phyloP scores from a whole-genome alignment of 2,329 filamentous ascomycete genomes.

The Epichloe elymi region DNA sequence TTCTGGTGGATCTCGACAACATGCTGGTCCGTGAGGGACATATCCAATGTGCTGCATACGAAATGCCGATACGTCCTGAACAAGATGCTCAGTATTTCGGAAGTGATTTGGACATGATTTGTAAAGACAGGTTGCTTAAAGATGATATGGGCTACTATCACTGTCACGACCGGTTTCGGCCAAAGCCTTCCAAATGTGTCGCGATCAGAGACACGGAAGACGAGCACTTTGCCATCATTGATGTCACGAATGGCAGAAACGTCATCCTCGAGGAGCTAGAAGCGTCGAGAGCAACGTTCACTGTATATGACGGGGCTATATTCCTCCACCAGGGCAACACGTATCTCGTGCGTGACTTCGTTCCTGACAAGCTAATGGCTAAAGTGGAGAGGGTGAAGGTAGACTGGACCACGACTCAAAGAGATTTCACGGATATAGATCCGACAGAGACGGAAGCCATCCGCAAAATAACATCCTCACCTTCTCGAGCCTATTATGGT shows the following conservation, averaged over 20 bases:
- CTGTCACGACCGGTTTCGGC: conserved; percentile 77
- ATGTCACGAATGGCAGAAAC: conserved; percentile 73
- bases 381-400: conserved; percentile 82
- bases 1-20: conserved; percentile 87
- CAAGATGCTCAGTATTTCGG: conserved; percentile 74
- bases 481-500: conserved; percentile 69
- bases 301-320: conserved; percentile 91
- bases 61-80: conserved; percentile 77
- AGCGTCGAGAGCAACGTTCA: conserved; percentile 87
- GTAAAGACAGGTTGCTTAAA: conserved; percentile 56
- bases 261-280: conserved; percentile 90
- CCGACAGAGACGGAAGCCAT: conserved; percentile 85
- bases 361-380: conserved; percentile 66
- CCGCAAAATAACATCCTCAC: conserved; percentile 49
- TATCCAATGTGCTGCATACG: conserved; percentile 86
- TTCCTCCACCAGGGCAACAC: conserved; percentile 93
- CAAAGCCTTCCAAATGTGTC: conserved; percentile 69
- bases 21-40: conserved; percentile 87
- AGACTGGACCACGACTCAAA: conserved; percentile 87
- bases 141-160: conserved; percentile 79
- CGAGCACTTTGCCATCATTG: conserved; percentile 86
- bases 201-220: conserved; percentile 80
- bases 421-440: conserved; percentile 89
- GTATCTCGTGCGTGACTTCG: conserved; percentile 84
- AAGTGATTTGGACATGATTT: conserved; percentile 55